Percentiles rank a stretch among this genome's conserved stretches.
Conservation (phyloP, 2,329 filamentous ascomycete species). For the Alternaria solani region DNA sequence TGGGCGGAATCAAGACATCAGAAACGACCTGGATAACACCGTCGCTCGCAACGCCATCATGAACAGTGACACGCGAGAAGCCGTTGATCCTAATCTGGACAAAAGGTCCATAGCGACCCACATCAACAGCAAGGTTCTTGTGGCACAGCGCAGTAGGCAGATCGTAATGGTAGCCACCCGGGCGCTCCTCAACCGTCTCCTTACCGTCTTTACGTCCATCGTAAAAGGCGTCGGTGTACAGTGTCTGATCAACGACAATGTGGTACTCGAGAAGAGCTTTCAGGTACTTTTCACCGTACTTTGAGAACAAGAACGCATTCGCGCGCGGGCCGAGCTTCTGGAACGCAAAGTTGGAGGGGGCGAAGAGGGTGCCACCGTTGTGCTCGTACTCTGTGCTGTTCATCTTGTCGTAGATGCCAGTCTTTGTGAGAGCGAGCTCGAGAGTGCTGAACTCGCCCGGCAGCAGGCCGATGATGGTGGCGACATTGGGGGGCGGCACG, state of each 20-base stretch:
- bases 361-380: slow-evolving; percentile 78
- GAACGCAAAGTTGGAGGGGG: slow-evolving; percentile 84
- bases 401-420: slow-evolving; percentile 70
- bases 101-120: slow-evolving; percentile 72
- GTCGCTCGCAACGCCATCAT: slow-evolving; percentile 77
- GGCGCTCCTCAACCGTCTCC: slow-evolving; percentile 26
- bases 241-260: slow-evolving; percentile 73
- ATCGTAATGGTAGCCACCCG: slow-evolving; percentile 69
- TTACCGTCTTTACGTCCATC: slow-evolving; percentile 49
- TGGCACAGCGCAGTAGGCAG: slow-evolving; percentile 75
- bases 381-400: slow-evolving; percentile 59
- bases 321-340: slow-evolving; percentile 72
- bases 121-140: slow-evolving; percentile 73
- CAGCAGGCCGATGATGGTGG: slow-evolving; percentile 69
- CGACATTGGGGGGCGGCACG: slow-evolving; percentile 74
- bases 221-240: slow-evolving; percentile 87
- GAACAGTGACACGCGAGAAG: slow-evolving; percentile 68
- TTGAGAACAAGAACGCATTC: slow-evolving; percentile 87
- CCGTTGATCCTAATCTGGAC: slow-evolving; percentile 79
- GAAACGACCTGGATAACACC: slow-evolving; percentile 83
- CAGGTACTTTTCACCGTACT: slow-evolving; percentile 76
- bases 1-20: slow-evolving; percentile 78
- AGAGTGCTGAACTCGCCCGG: slow-evolving; percentile 82
- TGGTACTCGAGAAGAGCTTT: slow-evolving; percentile 82
- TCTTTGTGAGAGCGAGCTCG: slow-evolving; percentile 76